A percentile compares a stretch with the other conserved stretches of the same genome.
Evolutionary conservation across 306 rosid species (phyloP).

Genomic region (Betula pendula): DNA sequence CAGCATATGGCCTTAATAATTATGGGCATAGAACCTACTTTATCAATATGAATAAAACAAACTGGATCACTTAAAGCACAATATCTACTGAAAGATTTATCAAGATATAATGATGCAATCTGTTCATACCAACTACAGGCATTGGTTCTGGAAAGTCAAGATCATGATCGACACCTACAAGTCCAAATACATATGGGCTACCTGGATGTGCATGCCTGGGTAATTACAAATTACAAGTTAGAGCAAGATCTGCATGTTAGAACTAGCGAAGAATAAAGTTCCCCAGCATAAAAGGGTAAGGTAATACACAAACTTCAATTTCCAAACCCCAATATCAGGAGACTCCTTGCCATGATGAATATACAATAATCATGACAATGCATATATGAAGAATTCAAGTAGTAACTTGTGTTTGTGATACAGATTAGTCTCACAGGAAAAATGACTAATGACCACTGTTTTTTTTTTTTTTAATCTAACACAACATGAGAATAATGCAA

Average conservation of each 20-base stretch:
- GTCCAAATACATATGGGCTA: constrained; percentile 94
- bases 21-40: background rate
- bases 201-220: constrained; percentile 99
- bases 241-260: constrained; percentile 18
- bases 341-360: constrained; percentile 2
- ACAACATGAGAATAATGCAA: background rate
- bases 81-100: constrained; percentile 8
- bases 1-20: background rate
- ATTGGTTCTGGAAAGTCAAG: constrained; percentile 97
- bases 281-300: background rate
- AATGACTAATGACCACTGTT: background rate
- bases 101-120: background rate
- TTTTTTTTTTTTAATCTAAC: background rate
- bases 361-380: background rate
- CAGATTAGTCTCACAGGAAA: background rate
- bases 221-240: constrained; percentile 26
- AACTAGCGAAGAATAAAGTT: background rate
- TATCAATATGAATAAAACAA: background rate
- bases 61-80: background rate
- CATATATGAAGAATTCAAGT: background rate
- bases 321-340: background rate
- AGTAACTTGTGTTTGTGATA: background rate
- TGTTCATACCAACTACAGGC: constrained; percentile 84
- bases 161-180: constrained; percentile 85
- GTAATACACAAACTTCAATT: background rate